These are phyloP conservation scores for Tolypocladium endophyticum DNA, from an alignment of 2,329 filamentous ascomycete species.

Conservation along the genomic window DNA sequence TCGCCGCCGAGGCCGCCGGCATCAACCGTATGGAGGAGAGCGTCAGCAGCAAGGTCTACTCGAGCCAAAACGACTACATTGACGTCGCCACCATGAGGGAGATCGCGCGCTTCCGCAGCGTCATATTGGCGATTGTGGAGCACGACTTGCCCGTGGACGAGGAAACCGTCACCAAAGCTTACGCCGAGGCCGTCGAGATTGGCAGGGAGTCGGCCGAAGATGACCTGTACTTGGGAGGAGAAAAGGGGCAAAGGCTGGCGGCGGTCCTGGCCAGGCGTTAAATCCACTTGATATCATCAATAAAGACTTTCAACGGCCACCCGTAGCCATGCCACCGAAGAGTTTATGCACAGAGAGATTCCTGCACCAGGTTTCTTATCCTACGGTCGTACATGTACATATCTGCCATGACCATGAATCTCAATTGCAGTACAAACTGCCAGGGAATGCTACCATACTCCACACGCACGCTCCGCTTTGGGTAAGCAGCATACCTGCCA, in stretches of 20 bases:
- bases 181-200: conserved; percentile 70
- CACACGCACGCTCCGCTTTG: not conserved
- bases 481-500: not conserved
- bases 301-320: not conserved
- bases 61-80: conserved; percentile 87
- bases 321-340: not conserved
- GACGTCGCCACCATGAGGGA: conserved; percentile 67
- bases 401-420: not conserved
- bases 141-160: conserved; percentile 80
- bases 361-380: not conserved
- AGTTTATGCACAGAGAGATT: not conserved
- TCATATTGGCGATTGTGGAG: conserved; percentile 74
- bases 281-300: not conserved
- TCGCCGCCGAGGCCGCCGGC: conserved; percentile 32
- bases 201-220: conserved; percentile 50
- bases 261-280: conserved; percentile 22
- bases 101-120: conserved; percentile 73
- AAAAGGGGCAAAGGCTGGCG: conserved; percentile 40
- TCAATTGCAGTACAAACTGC: not conserved
- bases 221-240: conserved; percentile 49
- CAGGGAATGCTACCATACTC: not conserved
- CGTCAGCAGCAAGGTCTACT: conserved; percentile 79
- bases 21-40: conserved; percentile 85
- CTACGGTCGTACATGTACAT: not conserved
- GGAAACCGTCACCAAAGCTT: conserved; percentile 73